phyloP scores from a whole-genome alignment of 768 basidiomycete species.

The Mycena latifolia region DNA sequence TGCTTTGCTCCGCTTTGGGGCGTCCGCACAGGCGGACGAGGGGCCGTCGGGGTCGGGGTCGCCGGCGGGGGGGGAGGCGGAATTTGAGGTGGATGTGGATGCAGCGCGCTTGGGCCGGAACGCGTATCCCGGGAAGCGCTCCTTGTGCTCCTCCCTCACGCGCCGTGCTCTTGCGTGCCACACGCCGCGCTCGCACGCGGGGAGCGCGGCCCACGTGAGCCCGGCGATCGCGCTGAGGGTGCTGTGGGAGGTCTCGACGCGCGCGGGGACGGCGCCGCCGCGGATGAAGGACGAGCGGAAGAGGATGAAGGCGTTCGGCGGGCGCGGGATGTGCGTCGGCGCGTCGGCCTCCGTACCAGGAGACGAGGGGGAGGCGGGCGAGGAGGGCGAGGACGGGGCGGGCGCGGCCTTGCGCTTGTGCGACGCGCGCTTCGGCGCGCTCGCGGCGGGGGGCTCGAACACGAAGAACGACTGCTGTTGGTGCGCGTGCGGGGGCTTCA shows the following conservation, averaged over 20 bases:
- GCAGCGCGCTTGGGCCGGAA: slow-evolving; percentile 40
- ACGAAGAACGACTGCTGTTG: slow-evolving; percentile 5
- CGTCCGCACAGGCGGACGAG: no score
- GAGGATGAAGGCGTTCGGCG: slow-evolving; percentile 71
- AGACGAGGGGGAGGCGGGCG: slow-evolving; percentile 37
- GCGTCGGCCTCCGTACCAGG: not conserved
- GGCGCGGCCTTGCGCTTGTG: slow-evolving; percentile 35
- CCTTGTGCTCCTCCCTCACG: slow-evolving; percentile 60
- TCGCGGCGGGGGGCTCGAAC: not conserved
- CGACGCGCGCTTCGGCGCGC: slow-evolving; percentile 23
- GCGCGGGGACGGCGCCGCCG: slow-evolving; percentile 63
- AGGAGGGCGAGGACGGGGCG: not conserved
- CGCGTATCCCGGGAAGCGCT: slow-evolving; percentile 56
- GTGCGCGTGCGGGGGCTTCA: slow-evolving; percentile 14
- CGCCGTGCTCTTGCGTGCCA: slow-evolving; percentile 62
- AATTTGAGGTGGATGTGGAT: no score
- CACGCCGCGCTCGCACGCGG: slow-evolving; percentile 56
- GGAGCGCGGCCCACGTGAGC: slow-evolving; percentile 63
- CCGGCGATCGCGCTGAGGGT: slow-evolving; percentile 69
- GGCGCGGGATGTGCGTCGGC: slow-evolving; percentile 61
- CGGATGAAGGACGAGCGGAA: slow-evolving; percentile 71
- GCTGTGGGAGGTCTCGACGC: slow-evolving; percentile 67
- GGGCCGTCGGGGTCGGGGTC: no score
- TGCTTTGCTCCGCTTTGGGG: no score
- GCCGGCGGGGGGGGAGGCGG: no score